A percentile compares a stretch with the other conserved stretches of the same genome.
These are phyloP conservation scores for Leptographium flavum DNA, from an alignment of 2,329 filamentous ascomycete genomes.

Conservation along the genomic window DNA sequence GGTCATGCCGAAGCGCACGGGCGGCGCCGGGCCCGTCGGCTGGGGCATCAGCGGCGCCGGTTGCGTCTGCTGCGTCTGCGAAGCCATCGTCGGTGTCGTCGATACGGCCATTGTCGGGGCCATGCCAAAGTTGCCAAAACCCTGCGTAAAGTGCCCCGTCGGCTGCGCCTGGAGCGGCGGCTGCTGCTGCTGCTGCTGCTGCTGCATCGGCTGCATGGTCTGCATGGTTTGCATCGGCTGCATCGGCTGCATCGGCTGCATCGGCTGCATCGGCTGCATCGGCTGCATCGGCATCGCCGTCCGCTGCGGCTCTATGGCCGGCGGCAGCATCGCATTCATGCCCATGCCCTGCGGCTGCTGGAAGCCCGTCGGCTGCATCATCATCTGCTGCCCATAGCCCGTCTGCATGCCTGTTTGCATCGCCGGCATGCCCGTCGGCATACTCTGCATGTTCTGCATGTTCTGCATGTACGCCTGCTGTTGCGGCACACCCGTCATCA, in stretches of 20 bases:
- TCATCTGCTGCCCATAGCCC: conserved; percentile 25
- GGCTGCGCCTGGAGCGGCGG: conserved; percentile 46
- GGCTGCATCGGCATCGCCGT: conserved; percentile 46
- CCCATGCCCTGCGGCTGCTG: conserved; percentile 22
- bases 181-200: conserved; percentile 32
- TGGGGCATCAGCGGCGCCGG: conserved; percentile 55
- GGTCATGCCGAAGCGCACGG: conserved; percentile 75
- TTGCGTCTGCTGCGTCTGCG: too few relatives aligned
- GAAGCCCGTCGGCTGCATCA: conserved; percentile 53
- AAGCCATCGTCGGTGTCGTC: too few relatives aligned
- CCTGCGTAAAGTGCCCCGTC: conserved; percentile 45
- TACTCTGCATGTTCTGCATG: conserved; percentile 19
- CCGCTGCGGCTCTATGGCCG: conserved; percentile 59
- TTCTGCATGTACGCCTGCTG: conserved; percentile 16
- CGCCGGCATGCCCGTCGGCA: conserved; percentile 19
- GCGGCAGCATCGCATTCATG: conserved; percentile 25
- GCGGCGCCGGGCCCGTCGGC: conserved; percentile 73
- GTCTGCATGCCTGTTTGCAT: conserved; percentile 24
- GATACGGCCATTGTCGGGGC: conserved; percentile 37
- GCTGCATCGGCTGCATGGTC: too few relatives aligned
- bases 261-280: conserved; percentile 39
- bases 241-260: conserved; percentile 45
- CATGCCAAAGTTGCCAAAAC: conserved; percentile 22
- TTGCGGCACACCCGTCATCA: conserved; percentile 24
- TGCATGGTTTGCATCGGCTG: conserved; percentile 27